Percentiles rank a stretch among this genome's conserved stretches.
These are phyloP conservation scores for Venturia asperata DNA, from an alignment of 2,329 filamentous ascomycete genomes.

Conservation along the genomic window DNA sequence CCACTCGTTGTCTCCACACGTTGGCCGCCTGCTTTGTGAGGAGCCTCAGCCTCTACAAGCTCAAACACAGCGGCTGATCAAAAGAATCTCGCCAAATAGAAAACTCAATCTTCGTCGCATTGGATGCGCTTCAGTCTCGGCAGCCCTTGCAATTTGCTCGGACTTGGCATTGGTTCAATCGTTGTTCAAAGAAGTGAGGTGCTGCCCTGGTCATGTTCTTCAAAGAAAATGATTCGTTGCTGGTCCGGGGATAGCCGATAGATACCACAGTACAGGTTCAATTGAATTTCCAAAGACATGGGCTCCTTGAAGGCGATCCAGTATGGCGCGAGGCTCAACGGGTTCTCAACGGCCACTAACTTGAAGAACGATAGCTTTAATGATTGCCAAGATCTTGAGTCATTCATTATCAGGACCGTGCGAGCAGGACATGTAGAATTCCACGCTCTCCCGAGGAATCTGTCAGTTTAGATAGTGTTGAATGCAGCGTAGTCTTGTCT, in stretches of 20 bases:
- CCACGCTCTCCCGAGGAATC: background rate
- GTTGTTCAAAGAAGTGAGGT: background rate
- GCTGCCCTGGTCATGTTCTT: background rate
- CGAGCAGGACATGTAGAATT: background rate
- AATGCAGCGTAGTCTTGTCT: background rate
- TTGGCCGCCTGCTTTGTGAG: background rate
- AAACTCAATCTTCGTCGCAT: background rate
- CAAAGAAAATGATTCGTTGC: background rate
- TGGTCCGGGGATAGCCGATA: background rate
- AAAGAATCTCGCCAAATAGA: background rate
- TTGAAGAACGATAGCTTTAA: background rate
- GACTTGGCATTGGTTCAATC: background rate
- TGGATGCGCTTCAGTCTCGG: background rate
- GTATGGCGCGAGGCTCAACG: conserved; percentile 8
- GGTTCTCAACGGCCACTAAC: conserved; percentile 2
- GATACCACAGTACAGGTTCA: background rate
- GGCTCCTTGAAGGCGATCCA: conserved; percentile 8
- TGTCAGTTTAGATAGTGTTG: background rate
- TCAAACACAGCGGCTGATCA: background rate
- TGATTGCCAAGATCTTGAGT: background rate
- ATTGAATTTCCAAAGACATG: background rate
- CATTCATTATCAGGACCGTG: background rate
- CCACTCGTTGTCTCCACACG: background rate
- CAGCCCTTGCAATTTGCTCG: background rate
- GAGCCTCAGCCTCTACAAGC: background rate